phyloP scores from a whole-genome alignment of 1,139 yeast species.

The Geotrichum bryndzae region DNA sequence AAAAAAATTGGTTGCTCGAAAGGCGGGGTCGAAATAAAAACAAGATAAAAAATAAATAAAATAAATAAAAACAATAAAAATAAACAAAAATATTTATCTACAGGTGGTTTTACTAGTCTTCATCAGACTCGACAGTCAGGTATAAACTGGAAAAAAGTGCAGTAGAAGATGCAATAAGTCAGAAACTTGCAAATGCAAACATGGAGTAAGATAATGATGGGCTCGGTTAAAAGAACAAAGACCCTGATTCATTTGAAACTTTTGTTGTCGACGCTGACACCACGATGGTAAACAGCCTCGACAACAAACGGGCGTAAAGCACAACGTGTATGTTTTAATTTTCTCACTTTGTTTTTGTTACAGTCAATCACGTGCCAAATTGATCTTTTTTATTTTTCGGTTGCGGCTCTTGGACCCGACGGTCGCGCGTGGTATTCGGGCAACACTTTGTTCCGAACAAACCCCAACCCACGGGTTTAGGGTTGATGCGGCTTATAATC shows the following conservation, averaged over 20 bases:
- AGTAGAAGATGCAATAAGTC: too few relatives aligned
- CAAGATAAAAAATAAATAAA: too few relatives aligned
- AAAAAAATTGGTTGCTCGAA: neutral
- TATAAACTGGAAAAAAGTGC: neutral
- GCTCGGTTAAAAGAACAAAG: neutral
- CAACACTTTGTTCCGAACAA: neutral
- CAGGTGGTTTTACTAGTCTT: too few relatives aligned
- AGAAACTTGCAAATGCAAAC: too few relatives aligned
- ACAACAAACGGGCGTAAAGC: neutral
- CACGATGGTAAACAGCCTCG: neutral
- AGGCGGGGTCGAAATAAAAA: neutral
- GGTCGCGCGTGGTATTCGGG: neutral
- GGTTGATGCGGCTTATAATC: conserved; percentile 5
- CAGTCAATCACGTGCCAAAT: neutral
- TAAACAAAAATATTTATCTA: too few relatives aligned
- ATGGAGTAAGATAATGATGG: neutral
- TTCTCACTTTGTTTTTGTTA: too few relatives aligned
- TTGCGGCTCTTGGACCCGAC: neutral
- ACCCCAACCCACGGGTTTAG: conserved; percentile 7
- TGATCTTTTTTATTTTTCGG: neutral
- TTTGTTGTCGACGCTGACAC: neutral
- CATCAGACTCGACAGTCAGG: neutral
- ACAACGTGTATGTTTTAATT: neutral
- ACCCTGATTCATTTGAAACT: too few relatives aligned
- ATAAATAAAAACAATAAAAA: too few relatives aligned